phyloP scores from a whole-genome alignment of 1,284 basidiomycete species.

The Ustilago crameri region DNA sequence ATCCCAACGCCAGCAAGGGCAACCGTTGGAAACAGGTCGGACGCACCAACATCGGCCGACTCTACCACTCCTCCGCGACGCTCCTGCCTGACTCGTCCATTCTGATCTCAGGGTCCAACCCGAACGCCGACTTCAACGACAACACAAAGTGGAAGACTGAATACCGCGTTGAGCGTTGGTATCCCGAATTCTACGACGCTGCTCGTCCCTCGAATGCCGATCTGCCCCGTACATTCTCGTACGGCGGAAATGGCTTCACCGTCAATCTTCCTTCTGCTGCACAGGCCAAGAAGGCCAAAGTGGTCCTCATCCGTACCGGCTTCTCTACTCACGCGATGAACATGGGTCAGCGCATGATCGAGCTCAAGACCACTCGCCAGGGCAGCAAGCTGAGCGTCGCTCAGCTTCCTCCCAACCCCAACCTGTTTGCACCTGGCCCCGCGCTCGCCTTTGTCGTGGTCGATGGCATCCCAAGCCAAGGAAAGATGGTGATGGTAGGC shows the following conservation, averaged over 20 bases:
- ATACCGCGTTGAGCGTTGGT: slow-evolving; percentile 59
- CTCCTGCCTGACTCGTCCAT: slow-evolving; percentile 61
- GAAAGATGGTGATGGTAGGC: slow-evolving; percentile 64
- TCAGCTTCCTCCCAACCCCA: slow-evolving; percentile 61
- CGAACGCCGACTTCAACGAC: slow-evolving; percentile 52
- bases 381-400: slow-evolving; percentile 47
- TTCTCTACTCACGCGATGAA: slow-evolving; percentile 96
- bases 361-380: slow-evolving; percentile 37
- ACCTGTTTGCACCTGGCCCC: slow-evolving; percentile 63
- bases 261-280: slow-evolving; percentile 34
- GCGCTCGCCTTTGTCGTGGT: slow-evolving; percentile 65
- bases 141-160: slow-evolving; percentile 49
- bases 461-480: slow-evolving; percentile 59
- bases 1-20: slow-evolving; percentile 52
- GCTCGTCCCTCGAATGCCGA: slow-evolving; percentile 49
- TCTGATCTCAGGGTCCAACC: slow-evolving; percentile 59
- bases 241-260: slow-evolving; percentile 56
- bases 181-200: slow-evolving; percentile 57
- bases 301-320: slow-evolving; percentile 83
- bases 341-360: slow-evolving; percentile 77
- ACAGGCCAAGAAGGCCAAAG: slow-evolving; percentile 71
- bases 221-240: slow-evolving; percentile 48
- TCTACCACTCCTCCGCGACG: slow-evolving; percentile 60
- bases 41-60: slow-evolving; percentile 45
- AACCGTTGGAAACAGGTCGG: slow-evolving; percentile 50